phyloP scores from a whole-genome alignment of 1,139 yeast genomes.

The Blastobotrys malaysiensis region DNA sequence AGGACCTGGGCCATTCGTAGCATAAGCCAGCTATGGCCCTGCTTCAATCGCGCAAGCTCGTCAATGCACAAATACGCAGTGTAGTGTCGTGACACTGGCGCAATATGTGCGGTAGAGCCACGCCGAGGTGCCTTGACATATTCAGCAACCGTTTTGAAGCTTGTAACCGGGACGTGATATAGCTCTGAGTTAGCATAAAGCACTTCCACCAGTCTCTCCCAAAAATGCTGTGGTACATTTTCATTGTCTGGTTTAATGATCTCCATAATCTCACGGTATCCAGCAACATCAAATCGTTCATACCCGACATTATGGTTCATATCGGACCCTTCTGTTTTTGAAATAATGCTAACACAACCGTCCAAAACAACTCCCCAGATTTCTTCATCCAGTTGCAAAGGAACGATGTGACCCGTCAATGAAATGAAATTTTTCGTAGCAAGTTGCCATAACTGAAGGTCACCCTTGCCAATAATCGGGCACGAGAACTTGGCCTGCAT shows the following conservation, averaged over 20 bases:
- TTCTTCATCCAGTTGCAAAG: constrained; percentile 25
- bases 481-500: constrained; percentile 24
- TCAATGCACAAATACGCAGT: constrained; percentile 46
- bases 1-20: constrained; percentile 49
- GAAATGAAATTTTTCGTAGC: constrained; percentile 24
- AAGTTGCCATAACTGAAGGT: constrained; percentile 30
- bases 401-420: constrained; percentile 10
- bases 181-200: constrained; percentile 34
- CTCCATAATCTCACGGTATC: constrained; percentile 42
- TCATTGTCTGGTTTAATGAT: constrained; percentile 39
- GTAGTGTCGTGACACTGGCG: constrained; percentile 34
- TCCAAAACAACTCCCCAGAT: constrained; percentile 42
- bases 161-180: constrained; percentile 20
- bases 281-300: constrained; percentile 46
- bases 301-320: constrained; percentile 25
- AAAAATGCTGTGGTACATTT: constrained; percentile 30
- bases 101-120: constrained; percentile 46
- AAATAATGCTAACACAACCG: constrained; percentile 41
- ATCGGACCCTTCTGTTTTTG: constrained; percentile 12
- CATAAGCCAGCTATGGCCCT: constrained; percentile 30
- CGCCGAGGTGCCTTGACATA: constrained; percentile 11
- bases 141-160: constrained; percentile 30
- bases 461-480: constrained; percentile 14
- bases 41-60: constrained; percentile 35
- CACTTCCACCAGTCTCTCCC: constrained; percentile 42